Conservation (phyloP, 2,329 filamentous ascomycete genomes). For the Colletotrichum sp. region DNA sequence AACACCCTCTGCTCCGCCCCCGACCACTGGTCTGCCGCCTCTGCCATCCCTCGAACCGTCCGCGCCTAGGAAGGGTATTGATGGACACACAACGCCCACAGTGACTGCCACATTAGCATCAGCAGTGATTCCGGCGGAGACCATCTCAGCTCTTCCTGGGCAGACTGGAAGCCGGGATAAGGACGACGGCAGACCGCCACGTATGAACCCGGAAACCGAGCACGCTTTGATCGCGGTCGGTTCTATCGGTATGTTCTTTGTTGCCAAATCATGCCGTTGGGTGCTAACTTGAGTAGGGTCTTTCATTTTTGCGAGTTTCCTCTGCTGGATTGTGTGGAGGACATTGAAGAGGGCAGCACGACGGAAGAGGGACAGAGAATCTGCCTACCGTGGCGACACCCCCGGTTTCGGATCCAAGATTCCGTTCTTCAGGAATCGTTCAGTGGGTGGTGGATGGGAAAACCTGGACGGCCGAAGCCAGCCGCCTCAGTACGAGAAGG, state of each 20-base stretch:
- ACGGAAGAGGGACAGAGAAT: constrained; percentile 30
- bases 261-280: too few relatives aligned
- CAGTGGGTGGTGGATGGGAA: constrained; percentile 34
- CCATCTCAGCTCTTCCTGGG: constrained; percentile 11
- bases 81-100: background rate
- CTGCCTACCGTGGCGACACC: constrained; percentile 24
- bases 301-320: constrained; percentile 49
- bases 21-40: background rate
- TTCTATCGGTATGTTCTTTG: constrained; percentile 33
- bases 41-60: constrained; percentile 13
- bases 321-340: constrained; percentile 51
- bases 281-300: constrained; percentile 34
- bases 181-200: constrained; percentile 6
- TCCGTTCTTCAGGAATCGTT: constrained; percentile 40
- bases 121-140: constrained; percentile 4
- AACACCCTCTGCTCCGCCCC: background rate
- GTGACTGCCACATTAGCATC: constrained; percentile 15
- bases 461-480: constrained; percentile 28
- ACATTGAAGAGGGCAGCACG: constrained; percentile 40
- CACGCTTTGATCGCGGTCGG: constrained; percentile 38
- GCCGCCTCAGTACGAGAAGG: constrained; percentile 29
- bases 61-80: constrained; percentile 14
- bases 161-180: background rate
- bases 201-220: constrained; percentile 31
- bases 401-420: constrained; percentile 34